These are phyloP conservation scores for Myrica gale DNA, from an alignment of 306 rosid genomes.

Conservation along the genomic window DNA sequence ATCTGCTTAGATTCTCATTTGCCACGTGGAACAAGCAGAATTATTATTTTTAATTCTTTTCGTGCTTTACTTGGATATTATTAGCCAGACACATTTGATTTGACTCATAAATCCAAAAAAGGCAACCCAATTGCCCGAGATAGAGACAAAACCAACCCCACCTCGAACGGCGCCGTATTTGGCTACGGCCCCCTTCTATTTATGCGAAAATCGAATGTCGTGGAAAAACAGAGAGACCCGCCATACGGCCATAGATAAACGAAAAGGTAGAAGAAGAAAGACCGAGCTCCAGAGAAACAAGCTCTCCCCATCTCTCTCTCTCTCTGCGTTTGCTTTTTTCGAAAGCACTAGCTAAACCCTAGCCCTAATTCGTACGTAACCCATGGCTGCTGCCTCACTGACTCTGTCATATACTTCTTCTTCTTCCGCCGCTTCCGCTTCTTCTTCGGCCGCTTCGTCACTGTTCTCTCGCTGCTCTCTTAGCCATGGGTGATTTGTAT, in stretches of 20 bases:
- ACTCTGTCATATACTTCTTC: constrained; percentile 39
- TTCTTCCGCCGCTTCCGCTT: constrained; percentile 30
- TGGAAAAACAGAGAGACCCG: constrained; percentile 37
- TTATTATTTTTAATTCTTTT: no score
- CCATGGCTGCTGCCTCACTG: constrained; percentile 76
- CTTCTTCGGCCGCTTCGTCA: constrained; percentile 41
- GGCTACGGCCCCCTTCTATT: not conserved
- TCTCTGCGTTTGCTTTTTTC: not conserved
- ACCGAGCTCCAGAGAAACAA: not conserved
- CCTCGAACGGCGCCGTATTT: not conserved
- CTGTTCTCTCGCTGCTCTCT: constrained; percentile 30
- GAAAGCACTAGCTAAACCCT: not conserved
- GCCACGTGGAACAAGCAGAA: no score
- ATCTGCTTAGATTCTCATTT: no score
- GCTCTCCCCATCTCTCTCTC: not conserved
- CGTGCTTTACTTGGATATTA: no score
- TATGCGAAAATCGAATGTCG: constrained; percentile 21
- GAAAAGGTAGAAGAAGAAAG: constrained; percentile 23
- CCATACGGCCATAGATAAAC: constrained; percentile 53
- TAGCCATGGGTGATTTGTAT: constrained; percentile 24
- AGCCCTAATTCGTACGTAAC: not conserved
- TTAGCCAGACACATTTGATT: no score
- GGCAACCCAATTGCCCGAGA: no score
- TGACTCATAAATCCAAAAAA: no score
- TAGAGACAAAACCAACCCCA: not conserved